phyloP scores from a whole-genome alignment of 257 asterid genomes.

The Marsdenia floribunda region DNA sequence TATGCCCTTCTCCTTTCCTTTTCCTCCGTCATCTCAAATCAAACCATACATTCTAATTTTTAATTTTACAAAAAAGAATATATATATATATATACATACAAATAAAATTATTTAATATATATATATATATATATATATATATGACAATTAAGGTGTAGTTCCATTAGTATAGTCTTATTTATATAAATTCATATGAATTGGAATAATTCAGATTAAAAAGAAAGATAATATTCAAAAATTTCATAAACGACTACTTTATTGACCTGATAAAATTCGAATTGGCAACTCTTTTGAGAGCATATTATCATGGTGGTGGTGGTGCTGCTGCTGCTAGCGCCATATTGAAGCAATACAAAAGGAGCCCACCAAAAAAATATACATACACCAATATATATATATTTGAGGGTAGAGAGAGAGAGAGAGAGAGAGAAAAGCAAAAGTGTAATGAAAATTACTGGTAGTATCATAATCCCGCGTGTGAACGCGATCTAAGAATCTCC shows the following conservation, averaged over 20 bases:
- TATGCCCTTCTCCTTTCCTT: conserved; percentile 14
- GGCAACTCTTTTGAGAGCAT: conserved; percentile 1
- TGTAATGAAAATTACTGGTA: conserved; percentile 9
- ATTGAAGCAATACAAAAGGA: conserved; percentile 21
- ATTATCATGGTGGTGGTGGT: conserved; percentile 20
- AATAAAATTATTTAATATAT: too few relatives aligned
- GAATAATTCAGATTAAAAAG: too few relatives aligned
- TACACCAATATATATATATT: too few relatives aligned
- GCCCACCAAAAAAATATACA: conserved; percentile 20
- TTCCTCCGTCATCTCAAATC: background rate
- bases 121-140: too few relatives aligned
- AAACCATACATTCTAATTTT: background rate
- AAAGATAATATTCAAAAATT: background rate
- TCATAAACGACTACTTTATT: conserved; percentile 7
- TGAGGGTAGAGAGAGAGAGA: background rate
- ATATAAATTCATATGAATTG: too few relatives aligned
- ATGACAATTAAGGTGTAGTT: too few relatives aligned
- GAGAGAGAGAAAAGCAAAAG: conserved; percentile 4
- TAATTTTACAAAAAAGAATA: too few relatives aligned
- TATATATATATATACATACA: too few relatives aligned
- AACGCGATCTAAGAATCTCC: conserved; percentile 28
- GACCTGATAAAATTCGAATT: conserved; percentile 9
- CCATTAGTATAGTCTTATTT: too few relatives aligned
- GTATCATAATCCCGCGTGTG: conserved; percentile 26
- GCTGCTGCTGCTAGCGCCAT: conserved; percentile 17